Evolutionary conservation across 1,139 yeast genomes (phyloP), one percentile per base, ranked within the genome.

Genomic region (Suhomyces anneliseae): DNA sequence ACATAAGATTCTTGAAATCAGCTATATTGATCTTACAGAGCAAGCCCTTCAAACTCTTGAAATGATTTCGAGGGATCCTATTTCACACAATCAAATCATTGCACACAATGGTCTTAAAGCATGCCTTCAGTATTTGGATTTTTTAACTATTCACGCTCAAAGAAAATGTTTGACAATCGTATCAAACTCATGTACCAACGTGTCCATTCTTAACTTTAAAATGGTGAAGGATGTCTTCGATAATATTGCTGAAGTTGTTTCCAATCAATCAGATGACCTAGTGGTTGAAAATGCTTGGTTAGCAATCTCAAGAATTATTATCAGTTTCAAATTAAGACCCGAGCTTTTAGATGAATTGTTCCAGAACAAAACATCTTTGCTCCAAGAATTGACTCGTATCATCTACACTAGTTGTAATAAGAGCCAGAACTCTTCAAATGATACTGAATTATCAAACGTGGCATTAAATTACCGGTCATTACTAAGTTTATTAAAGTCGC

Each of bases 11-110:
- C 64, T 81, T 54, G 96, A 90, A 55, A 86, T 92, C 15, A 82
- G 83, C 48, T 90, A 82, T 62, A 92, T 93, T 46, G 99, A 93
- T 63, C 72, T 93, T 49, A 95, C 97, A 0, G 99, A 93, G 62
- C 97, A 92, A 64, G 92, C 93, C 0, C 69, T 93, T 39, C 92
- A 86, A 55, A 84, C 95, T 0, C 68, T 87, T 46, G 92, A 86
- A 61, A 74, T 82, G 67, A 79, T 87, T 10, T 82, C 90, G 1
- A 69, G 84, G 49, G 77, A 79, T 38, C 72, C 78, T 8, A 79
- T 84, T 2, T 56, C 78, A 8, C 79, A 74, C 51, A 64, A 69
- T 43, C 76, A 71, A 35, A 74, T 86, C 27, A 66, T 85, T 42
- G 60, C 70, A 12, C 76, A 82, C 48, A 85, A 87, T 35, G 87